Base-by-base conservation (phyloP, 306 rosid genomes). In the Vigna nakashimae region DNA sequence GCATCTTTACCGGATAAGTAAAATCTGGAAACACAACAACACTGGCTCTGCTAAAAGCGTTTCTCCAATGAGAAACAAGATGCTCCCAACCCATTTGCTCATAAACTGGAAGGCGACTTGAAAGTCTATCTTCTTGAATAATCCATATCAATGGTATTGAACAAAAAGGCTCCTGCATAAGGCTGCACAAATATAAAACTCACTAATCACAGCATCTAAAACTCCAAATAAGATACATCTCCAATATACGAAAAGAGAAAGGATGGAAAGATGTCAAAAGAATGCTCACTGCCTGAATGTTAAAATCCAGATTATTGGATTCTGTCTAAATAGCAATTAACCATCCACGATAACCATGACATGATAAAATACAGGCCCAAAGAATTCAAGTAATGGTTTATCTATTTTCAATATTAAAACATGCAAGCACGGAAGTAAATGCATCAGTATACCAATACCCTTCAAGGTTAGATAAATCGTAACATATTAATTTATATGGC, bases 141-240 rank as follows among this genome's bases (percentile, higher is more conserved):
- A 95, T 90, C 98, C 99, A 95, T 85, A 95, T 83, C 73, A 95
- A 76, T 75, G 99, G 98, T 65, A 95, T 75, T 13, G 97, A 88
- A 91, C 91, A 90, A 88, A 95, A 95, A 52, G 99, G 99, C 84
- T 87, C 99, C 94, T 95, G 99, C 98, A 92, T 95, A 85, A 95
- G 92, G 96, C 99, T 95, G 98, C 93, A 95, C 80, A 80, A 85
- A 92, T 88, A 90, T 92, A 88, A 87, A 89, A 90, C 84, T 83
- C 84, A 90, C 92, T 85, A 82, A 91, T 83, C 88, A 83, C 49
- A 86, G 80, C 74, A 87, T 84, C 87, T 84, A 63, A 82, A 80
- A 82, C 76, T 83, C 83, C 62, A 46, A 64, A 40, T 55, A 82
- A 78, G 65, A 30, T 30, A 9, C 57, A 73, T 66, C 60, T 50